phyloP scores from a whole-genome alignment of 73 alveolate genomes.

The Paramecium sexaurelia region DNA sequence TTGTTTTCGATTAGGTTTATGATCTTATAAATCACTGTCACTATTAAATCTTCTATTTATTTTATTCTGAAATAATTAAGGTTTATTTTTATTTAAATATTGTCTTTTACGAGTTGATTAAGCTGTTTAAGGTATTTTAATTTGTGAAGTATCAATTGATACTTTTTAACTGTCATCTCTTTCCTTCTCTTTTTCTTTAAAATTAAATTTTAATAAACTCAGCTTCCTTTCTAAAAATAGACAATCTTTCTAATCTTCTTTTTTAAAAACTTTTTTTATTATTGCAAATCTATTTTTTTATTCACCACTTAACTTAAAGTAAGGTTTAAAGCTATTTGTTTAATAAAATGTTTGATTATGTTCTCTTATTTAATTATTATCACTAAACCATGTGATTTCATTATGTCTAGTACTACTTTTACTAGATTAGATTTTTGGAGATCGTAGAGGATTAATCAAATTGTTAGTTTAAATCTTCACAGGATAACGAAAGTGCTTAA shows the following conservation, averaged over 20 bases:
- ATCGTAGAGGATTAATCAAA: background rate
- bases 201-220: background rate
- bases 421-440: slow-evolving; percentile 5
- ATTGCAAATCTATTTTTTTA: slow-evolving; percentile 9
- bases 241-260: background rate
- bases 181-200: background rate
- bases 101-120: background rate
- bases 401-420: background rate
- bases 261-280: background rate
- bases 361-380: background rate
- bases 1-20: background rate
- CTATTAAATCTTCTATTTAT: slow-evolving; percentile 5
- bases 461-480: background rate
- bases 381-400: slow-evolving; percentile 9
- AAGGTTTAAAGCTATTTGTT: background rate
- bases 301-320: background rate
- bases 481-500: background rate
- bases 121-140: background rate
- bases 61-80: background rate
- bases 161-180: background rate
- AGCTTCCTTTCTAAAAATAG: background rate
- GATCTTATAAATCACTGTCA: background rate
- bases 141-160: background rate
- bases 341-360: background rate
- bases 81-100: background rate